Evolutionary conservation across 1,284 basidiomycete species (phyloP), one percentile per base, ranked within the genome.

Genomic region (Apiotrichum gracile): DNA sequence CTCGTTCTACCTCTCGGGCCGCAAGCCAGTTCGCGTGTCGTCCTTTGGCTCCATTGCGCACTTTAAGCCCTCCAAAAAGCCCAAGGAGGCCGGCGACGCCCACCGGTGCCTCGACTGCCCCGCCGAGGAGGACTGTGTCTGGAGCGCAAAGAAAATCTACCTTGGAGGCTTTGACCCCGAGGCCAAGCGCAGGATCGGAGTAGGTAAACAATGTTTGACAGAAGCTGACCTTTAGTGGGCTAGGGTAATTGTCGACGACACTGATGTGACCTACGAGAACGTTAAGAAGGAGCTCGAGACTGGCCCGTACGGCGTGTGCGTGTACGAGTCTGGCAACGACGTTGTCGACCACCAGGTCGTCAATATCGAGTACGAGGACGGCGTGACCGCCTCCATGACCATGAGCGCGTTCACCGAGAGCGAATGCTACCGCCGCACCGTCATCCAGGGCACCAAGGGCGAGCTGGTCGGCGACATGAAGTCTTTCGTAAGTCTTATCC

Each of bases 341-440:
- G 85, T 88, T 34, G 85, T 84, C 60, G 86, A 89, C 67, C 82
- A 88, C 62, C 86, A 88, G 80, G 83, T 88, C 39, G 88, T 90
- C 58, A 90, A 88, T 69, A 75, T 91, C 57, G 85, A 89, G 66
- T 90, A 87, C 72, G 83, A 84, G 21, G 82, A 81, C 47, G 86
- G 87, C 21, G 78, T 81, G 21, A 90, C 88, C 0, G 86, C 81
- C 3, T 86, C 84, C 0, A 86, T 91, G 71, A 89, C 87, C 19
- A 89, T 91, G 87, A 80, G 52, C 49, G 66, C 66, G 24, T 68
- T 72, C 57, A 64, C 67, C 21, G 64, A 69, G 37, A 75, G 81
- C 39, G 81, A 88, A 49, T 89, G 88, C 68, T 79, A 85, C 26
- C 84, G 88, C 26, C 83, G 86, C 66, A 85, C 85, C 3, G 80